Evolutionary conservation across 2,329 filamentous ascomycete species (phyloP).

Genomic region (Ophioceras dolichostomum): DNA sequence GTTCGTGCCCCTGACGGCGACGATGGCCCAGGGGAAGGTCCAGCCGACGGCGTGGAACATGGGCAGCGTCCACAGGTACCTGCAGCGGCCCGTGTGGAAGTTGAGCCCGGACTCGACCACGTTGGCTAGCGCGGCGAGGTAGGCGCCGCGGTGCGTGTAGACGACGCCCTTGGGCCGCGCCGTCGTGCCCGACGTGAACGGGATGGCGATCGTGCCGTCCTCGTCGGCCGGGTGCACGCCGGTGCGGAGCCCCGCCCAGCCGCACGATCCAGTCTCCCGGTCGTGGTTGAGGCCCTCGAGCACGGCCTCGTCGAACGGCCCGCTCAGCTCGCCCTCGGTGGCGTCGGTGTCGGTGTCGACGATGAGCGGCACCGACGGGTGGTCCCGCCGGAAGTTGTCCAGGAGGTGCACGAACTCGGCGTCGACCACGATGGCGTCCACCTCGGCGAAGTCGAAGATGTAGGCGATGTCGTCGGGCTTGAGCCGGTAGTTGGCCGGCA

Average conservation of each 20-base stretch:
- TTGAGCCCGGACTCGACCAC: constrained; percentile 83
- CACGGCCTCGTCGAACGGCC: constrained; percentile 75
- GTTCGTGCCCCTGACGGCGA: constrained; percentile 80
- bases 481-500: constrained; percentile 51
- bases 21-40: constrained; percentile 86
- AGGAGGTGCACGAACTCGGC: constrained; percentile 65
- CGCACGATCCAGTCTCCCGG: constrained; percentile 45
- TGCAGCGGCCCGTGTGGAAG: constrained; percentile 52
- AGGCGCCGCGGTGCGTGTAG: constrained; percentile 79
- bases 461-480: constrained; percentile 81
- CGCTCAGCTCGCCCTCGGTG: constrained; percentile 58
- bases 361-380: constrained; percentile 57
- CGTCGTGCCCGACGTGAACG: constrained; percentile 91
- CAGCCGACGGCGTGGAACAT: constrained; percentile 71
- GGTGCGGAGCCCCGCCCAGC: constrained; percentile 66
- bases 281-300: constrained; percentile 70
- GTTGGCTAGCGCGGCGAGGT: constrained; percentile 75
- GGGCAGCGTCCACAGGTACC: constrained; percentile 84
- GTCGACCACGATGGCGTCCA: constrained; percentile 79
- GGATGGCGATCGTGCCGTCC: constrained; percentile 71
- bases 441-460: constrained; percentile 79
- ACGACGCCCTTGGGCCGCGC: constrained; percentile 86
- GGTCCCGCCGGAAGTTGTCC: constrained; percentile 46
- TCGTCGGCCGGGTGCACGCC: constrained; percentile 38
- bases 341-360: constrained; percentile 74